Percentiles rank a stretch among this genome's conserved stretches.
Conservation (phyloP, 1,284 basidiomycete species). For the Porodaedalea pini region DNA sequence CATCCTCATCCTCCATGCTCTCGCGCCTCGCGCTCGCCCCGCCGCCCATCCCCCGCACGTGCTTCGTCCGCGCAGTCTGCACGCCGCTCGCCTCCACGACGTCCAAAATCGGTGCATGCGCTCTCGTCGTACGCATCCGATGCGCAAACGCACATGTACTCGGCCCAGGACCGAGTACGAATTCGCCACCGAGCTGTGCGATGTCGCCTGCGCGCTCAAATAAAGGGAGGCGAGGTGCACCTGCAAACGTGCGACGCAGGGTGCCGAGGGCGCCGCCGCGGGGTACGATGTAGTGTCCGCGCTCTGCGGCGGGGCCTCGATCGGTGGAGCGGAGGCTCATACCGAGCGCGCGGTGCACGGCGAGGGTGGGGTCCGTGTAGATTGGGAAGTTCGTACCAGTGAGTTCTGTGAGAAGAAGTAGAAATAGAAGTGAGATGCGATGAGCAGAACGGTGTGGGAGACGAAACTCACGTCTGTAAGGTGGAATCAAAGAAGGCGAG, state of each 20-base stretch:
- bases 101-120: conserved; percentile 65
- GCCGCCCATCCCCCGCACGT: conserved; percentile 9
- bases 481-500: conserved; percentile 64
- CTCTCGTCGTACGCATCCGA: conserved; percentile 67
- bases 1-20: conserved; percentile 36
- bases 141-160: conserved; percentile 56
- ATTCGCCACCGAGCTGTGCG: conserved; percentile 83
- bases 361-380: conserved; percentile 75
- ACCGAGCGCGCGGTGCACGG: conserved; percentile 70
- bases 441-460: not conserved
- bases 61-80: conserved; percentile 20
- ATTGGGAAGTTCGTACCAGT: conserved; percentile 59
- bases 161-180: conserved; percentile 66
- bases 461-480: conserved; percentile 54
- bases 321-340: conserved; percentile 59
- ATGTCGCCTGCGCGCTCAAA: conserved; percentile 78
- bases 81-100: conserved; percentile 62
- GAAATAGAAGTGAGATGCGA: not conserved
- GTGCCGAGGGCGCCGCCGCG: conserved; percentile 32
- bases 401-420: conserved; percentile 41
- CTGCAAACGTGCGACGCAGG: conserved; percentile 8
- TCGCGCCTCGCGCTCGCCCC: conserved; percentile 12
- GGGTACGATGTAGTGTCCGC: conserved; percentile 63
- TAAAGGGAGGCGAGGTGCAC: conserved; percentile 58
- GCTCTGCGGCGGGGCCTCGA: conserved; percentile 43